Base-by-base conservation (phyloP, 192 early-diverging fungal species). In the Haplosporangium gracile region DNA sequence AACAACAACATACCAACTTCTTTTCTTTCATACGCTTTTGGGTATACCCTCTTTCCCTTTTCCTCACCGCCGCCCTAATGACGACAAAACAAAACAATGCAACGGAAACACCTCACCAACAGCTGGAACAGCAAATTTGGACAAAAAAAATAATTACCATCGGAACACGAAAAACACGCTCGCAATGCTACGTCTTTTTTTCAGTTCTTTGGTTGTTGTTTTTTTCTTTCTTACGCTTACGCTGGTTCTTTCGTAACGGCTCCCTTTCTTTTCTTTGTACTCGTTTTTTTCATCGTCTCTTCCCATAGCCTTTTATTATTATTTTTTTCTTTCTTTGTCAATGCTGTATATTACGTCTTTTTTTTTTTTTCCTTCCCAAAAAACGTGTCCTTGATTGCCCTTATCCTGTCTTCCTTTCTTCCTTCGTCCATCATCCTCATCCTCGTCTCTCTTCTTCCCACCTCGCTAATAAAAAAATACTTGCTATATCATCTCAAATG, bases 291-390 rank as follows among this genome's bases (percentile, higher is more conserved):
- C 6, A 16, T 72, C 32, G 38, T 43, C 39, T 45, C 43, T 40
- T 22, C 8, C 32, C 43, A 36, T 39, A 34, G 34, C 34, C 39
- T 13, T 45, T 70, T 70, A 60, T 51, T 77, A 38, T 74, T 81
- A 45, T 75, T 8, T 74, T 9, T 80, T 68, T 29, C 53, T 73
- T 81, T 20, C n/a, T 85, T 71, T 75, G 34, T 65, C 72, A 65
- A 38, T 70, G 69, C 34, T 70, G 69, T 70, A 38, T 34, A 70
- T 70, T 70, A 40, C 39, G 34, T 70, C 6, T 70, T 42, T 70
- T 42, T 70, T 40, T 40, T 15, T 22, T 24, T 60, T 32, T 22
- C 11, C 24, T 42, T 55, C 36, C 13, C 38, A 43, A 63, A 38
- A 29, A 65, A 38, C 45, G 39, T 76, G 39, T 76, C 24, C 22